phyloP scores from a whole-genome alignment of 2,329 filamentous ascomycete species.

The Nothophoma quercina region DNA sequence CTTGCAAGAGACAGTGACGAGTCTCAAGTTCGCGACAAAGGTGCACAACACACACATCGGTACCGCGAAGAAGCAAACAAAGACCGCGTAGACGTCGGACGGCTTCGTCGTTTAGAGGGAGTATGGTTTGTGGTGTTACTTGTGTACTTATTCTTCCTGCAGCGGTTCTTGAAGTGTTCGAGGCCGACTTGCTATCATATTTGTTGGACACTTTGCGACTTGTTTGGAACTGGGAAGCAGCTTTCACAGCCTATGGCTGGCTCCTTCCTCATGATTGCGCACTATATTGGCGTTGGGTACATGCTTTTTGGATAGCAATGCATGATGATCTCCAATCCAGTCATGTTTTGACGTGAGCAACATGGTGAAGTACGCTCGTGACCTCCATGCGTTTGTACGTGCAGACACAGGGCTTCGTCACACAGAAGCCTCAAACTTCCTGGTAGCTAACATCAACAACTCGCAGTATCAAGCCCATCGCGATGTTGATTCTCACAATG shows the following conservation, averaged over 20 bases:
- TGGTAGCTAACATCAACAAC: no score
- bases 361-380: neutral
- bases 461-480: no score
- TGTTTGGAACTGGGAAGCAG: neutral
- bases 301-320: conserved; percentile 10
- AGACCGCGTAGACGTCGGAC: conserved; percentile 48
- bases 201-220: conserved; percentile 1
- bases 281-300: conserved; percentile 3
- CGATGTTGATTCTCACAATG: no score
- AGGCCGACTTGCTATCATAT: conserved; percentile 12
- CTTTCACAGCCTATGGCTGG: conserved; percentile 9
- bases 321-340: conserved; percentile 3
- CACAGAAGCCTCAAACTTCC: no score
- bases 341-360: neutral
- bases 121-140: neutral
- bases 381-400: neutral
- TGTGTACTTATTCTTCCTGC: conserved; percentile 16
- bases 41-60: conserved; percentile 93
- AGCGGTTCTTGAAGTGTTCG: conserved; percentile 19
- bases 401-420: no score
- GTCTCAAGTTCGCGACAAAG: conserved; percentile 94
- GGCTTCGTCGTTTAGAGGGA: neutral
- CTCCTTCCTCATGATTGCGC: conserved; percentile 5
- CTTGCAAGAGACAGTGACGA: conserved; percentile 90
- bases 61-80: conserved; percentile 79